Conservation (phyloP, 106 monocot genomes). For the Xerophyta viscosa region DNA sequence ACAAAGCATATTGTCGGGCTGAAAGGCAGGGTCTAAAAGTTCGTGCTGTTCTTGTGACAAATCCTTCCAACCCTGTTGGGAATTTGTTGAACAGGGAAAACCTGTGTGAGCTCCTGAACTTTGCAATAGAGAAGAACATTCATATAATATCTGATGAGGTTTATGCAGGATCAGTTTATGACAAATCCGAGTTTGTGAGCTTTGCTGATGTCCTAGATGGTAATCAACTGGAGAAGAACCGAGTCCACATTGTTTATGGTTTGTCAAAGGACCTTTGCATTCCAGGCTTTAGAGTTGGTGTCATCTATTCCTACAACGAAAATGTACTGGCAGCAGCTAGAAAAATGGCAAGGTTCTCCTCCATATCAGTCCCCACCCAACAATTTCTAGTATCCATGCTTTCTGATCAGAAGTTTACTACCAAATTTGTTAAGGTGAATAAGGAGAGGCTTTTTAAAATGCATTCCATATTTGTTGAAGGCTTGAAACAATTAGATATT, state of each 20-base stretch:
- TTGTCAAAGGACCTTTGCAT: slow-evolving; percentile 85
- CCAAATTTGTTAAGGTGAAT: slow-evolving; percentile 39
- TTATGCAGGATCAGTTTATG: slow-evolving; percentile 74
- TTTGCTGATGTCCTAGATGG: slow-evolving; percentile 60
- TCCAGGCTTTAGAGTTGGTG: slow-evolving; percentile 85
- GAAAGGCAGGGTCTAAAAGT: slow-evolving; percentile 81
- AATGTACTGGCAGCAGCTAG: slow-evolving; percentile 52
- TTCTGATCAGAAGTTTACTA: slow-evolving; percentile 50
- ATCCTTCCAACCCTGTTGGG: slow-evolving; percentile 88
- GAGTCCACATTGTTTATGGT: slow-evolving; percentile 94
- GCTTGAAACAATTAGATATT: slow-evolving; percentile 65
- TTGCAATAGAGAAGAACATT: slow-evolving; percentile 80
- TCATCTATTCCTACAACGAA: slow-evolving; percentile 80
- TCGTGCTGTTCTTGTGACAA: slow-evolving; percentile 79
- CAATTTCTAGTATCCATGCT: slow-evolving; percentile 68
- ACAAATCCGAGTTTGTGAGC: slow-evolving; percentile 50
- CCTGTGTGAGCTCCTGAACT: slow-evolving; percentile 57
- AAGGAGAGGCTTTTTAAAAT: slow-evolving; percentile 45
- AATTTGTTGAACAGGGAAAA: slow-evolving; percentile 53
- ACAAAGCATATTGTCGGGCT: slow-evolving; percentile 77
- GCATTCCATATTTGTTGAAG: slow-evolving; percentile 56
- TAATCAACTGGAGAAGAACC: slow-evolving; percentile 54
- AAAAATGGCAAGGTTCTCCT: slow-evolving; percentile 70
- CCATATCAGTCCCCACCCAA: slow-evolving; percentile 68
- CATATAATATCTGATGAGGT: slow-evolving; percentile 95